A percentile compares a stretch with the other conserved stretches of the same genome.
Conservation (phyloP, 2,329 filamentous ascomycete species). For the Sarocladiaceae sp. region DNA sequence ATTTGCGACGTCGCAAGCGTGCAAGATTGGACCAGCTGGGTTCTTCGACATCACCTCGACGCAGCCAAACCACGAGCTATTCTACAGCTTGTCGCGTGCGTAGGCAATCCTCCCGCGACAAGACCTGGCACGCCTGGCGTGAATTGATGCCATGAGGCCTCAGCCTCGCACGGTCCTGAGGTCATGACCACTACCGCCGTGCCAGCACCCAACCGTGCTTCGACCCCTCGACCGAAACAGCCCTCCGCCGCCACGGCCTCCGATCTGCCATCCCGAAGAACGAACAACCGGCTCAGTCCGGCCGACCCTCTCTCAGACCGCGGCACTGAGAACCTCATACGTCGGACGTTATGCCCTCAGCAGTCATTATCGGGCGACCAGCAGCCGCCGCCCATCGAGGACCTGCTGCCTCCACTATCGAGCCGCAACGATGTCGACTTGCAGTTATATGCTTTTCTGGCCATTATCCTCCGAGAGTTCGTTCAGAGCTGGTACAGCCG, state of each 20-base stretch:
- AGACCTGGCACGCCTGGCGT: too few relatives aligned
- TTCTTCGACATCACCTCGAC: too few relatives aligned
- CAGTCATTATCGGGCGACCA: conserved; percentile 46
- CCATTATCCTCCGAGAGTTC: conserved; percentile 83
- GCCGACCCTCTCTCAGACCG: conserved; percentile 62
- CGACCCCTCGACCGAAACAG: conserved; percentile 5
- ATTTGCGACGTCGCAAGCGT: too few relatives aligned
- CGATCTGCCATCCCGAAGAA: conserved; percentile 23
- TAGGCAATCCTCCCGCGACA: too few relatives aligned
- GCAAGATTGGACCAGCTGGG: too few relatives aligned
- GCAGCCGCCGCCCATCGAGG: conserved; percentile 57
- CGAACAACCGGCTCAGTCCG: conserved; percentile 24
- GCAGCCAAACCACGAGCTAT: too few relatives aligned
- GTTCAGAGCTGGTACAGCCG: conserved; percentile 89
- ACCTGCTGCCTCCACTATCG: conserved; percentile 82
- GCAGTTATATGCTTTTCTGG: conserved; percentile 86
- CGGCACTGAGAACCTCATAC: conserved; percentile 74
- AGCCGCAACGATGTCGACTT: conserved; percentile 91
- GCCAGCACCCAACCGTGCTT: conserved; percentile 2
- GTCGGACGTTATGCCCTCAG: conserved; percentile 76
- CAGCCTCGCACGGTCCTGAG: not conserved
- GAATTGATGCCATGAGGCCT: not conserved
- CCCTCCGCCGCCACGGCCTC: conserved; percentile 10
- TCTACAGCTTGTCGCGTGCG: too few relatives aligned
- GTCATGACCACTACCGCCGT: conserved; percentile 3